Evolutionary conservation across 257 asterid genomes (phyloP).

Genomic region (Oldenlandia corymbosa): DNA sequence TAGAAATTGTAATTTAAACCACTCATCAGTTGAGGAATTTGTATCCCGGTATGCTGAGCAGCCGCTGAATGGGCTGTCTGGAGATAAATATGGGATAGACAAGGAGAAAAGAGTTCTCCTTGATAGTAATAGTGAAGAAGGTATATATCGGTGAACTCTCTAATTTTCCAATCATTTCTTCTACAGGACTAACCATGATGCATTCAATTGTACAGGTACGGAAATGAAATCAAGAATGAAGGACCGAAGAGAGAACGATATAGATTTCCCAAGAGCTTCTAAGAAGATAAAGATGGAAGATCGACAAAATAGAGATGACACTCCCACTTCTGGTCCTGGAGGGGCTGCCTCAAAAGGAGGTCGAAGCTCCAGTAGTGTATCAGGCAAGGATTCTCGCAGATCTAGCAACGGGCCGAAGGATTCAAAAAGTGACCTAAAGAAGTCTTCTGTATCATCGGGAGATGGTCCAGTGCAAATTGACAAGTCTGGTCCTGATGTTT

Average conservation of each 20-base stretch:
- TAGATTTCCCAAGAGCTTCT: conserved; percentile 50
- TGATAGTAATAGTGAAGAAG: conserved; percentile 46
- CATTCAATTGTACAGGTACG: conserved; percentile 35
- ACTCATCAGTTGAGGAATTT: conserved; percentile 39
- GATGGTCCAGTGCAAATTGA: conserved; percentile 35
- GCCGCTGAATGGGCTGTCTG: conserved; percentile 33
- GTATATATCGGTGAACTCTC: conserved; percentile 33
- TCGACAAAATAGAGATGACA: conserved; percentile 40
- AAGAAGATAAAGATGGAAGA: conserved; percentile 65
- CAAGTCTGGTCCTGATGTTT: conserved; percentile 43
- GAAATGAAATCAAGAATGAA: conserved; percentile 36
- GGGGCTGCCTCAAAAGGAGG: conserved; percentile 49
- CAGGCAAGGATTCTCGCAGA: conserved; percentile 37
- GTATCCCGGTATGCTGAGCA: conserved; percentile 38
- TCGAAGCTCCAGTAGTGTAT: conserved; percentile 41
- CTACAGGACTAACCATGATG: conserved; percentile 7
- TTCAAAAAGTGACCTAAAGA: conserved; percentile 35
- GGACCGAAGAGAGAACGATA: conserved; percentile 51
- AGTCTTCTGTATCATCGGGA: conserved; percentile 25
- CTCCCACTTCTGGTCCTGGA: conserved; percentile 49
- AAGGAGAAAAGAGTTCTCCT: conserved; percentile 40
- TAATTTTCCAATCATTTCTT: conserved; percentile 10
- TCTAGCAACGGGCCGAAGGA: conserved; percentile 34
- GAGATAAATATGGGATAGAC: conserved; percentile 34
- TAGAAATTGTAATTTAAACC: conserved; percentile 35